A percentile compares a stretch with the other conserved stretches of the same genome.
Conservation (phyloP, 2,329 filamentous ascomycete species). For the Trichoderma simmonsii region DNA sequence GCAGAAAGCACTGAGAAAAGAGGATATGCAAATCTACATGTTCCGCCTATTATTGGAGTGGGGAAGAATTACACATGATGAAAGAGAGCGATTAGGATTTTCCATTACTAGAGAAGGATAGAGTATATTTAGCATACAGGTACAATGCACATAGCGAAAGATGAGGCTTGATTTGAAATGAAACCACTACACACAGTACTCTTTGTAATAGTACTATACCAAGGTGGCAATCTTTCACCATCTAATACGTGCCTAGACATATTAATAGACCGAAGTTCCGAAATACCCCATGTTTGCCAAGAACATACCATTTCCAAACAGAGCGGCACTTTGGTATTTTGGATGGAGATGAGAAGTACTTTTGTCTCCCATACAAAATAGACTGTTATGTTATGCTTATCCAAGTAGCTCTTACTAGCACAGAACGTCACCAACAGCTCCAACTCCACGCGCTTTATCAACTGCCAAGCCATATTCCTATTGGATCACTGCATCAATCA, state of each 20-base stretch:
- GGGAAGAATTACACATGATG: conserved; percentile 60
- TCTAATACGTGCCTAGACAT: not conserved
- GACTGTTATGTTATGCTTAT: not conserved
- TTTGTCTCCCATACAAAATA: not conserved
- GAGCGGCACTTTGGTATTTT: not conserved
- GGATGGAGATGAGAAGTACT: not conserved
- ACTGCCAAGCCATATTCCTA: not conserved
- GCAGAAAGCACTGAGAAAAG: conserved; percentile 54
- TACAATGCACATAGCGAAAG: not conserved
- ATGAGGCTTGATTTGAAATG: not conserved
- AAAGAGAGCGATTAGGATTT: conserved; percentile 38
- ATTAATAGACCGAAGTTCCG: not conserved
- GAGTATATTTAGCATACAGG: not conserved
- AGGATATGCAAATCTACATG: conserved; percentile 74
- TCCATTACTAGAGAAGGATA: not conserved
- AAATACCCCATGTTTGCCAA: not conserved
- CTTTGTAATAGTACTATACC: not conserved
- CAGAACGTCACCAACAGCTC: not conserved
- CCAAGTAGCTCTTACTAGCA: not conserved
- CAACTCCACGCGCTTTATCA: not conserved
- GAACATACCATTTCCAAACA: not conserved
- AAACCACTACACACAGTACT: not conserved
- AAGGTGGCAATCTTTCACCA: not conserved
- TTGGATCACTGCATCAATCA: not conserved
- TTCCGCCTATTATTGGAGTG: conserved; percentile 71